phyloP scores from a whole-genome alignment of 768 basidiomycete species.

The Filobasidium floriforme region DNA sequence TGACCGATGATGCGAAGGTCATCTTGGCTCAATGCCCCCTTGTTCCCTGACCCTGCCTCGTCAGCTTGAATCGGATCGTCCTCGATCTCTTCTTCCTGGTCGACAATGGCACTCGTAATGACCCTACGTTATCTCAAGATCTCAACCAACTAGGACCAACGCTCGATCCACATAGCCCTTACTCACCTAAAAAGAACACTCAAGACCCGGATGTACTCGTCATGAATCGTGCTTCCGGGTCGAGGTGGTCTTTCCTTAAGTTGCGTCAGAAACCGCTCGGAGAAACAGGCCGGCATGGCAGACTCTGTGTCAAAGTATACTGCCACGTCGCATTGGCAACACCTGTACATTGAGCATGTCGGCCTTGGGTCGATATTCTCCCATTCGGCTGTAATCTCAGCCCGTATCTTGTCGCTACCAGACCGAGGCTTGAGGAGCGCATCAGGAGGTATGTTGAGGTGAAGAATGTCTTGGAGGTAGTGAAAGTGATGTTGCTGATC shows the following conservation, averaged over 20 bases:
- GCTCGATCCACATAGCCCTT: background rate
- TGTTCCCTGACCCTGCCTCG: too few relatives aligned
- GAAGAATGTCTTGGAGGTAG: constrained; percentile 1
- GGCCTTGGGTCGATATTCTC: background rate
- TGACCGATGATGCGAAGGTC: too few relatives aligned
- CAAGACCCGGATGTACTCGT: background rate
- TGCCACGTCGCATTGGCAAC: constrained; percentile 1
- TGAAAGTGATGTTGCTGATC: constrained; percentile 21
- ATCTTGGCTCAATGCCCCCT: too few relatives aligned
- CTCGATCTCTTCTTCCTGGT: too few relatives aligned
- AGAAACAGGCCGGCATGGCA: constrained; percentile 1
- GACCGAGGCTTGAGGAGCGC: too few relatives aligned
- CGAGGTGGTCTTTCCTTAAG: background rate
- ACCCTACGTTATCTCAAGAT: too few relatives aligned
- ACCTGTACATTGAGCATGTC: background rate
- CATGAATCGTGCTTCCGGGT: background rate
- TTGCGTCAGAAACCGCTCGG: background rate
- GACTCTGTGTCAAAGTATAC: constrained; percentile 1
- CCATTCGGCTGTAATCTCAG: constrained; percentile 12
- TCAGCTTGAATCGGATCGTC: too few relatives aligned
- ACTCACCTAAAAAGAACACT: background rate
- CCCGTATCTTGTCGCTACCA: too few relatives aligned
- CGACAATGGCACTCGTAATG: too few relatives aligned
- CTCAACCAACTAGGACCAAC: too few relatives aligned
- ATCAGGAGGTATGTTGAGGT: background rate